Base-by-base conservation (phyloP, 1,284 basidiomycete species). In the Porogramme epimiltina region DNA sequence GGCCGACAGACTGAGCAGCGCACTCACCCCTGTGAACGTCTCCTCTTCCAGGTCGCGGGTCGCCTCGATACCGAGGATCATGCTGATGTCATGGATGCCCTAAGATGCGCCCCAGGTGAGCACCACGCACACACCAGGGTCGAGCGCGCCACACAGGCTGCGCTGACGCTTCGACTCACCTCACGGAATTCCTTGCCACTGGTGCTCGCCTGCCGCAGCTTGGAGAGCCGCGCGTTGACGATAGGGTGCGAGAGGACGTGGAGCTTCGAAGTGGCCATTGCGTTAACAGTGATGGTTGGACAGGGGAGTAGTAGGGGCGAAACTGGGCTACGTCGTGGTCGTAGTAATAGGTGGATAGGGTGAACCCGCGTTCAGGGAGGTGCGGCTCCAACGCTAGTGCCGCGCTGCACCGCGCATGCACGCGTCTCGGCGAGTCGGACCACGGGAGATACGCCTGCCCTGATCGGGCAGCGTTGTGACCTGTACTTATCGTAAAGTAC, bases 131-230 rank as follows among this genome's bases (percentile, higher is more conserved):
- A 2, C 18, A 38, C 37, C 38, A 28, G 16, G 31, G 24, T 15
- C 6, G 25, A 20, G 23, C 3, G 6, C 11, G 23, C 13, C 34
- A 8, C 25, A 0, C 18, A 39, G 3, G 28, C 4, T 22, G 37
- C n/a, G 47, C 10, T 18, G 16, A 18, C 9, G n/a, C 9, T 6
- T 16, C 10, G 22, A 42, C 19, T 9, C 41, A 89, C 87, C 75
- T 90, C 85, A 28, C 91, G 84, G 66, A 94, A 93, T 62, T 90
- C 87, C 66, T 89, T 89, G 10, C 88, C 66, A 15, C 72, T 74
- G 2, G 90, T 91, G 9, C 74, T 73, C 39, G 73, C 69, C 66
- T 84, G 76, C 46, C 91, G 77, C 41, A 94, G 74, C 65, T 85
- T 84, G 10, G 88, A 86, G 47, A 93, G 70, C 48, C 88, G 81